Evolutionary conservation across 768 basidiomycete species (phyloP).

Genomic region (Amanita exitialis): DNA sequence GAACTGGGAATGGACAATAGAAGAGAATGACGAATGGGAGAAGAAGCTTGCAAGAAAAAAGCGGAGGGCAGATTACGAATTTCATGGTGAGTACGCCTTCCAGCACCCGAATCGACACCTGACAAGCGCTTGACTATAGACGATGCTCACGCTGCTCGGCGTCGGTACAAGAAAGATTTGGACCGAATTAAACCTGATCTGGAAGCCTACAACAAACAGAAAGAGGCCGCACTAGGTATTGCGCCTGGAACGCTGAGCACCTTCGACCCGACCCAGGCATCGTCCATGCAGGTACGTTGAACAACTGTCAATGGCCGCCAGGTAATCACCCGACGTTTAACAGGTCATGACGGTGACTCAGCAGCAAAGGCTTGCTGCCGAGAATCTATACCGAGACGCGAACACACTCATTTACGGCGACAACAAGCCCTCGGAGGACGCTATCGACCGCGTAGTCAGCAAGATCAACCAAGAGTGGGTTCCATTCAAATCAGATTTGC

Average conservation of each 20-base stretch:
- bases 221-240: conserved; percentile 73
- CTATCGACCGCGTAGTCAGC: conserved; percentile 82
- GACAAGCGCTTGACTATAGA: conserved; percentile 35
- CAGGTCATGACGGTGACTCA: conserved; percentile 26
- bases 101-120: background rate
- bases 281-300: conserved; percentile 23
- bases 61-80: conserved; percentile 80
- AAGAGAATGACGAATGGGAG: conserved; percentile 97
- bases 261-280: conserved; percentile 39
- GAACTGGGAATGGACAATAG: conserved; percentile 93
- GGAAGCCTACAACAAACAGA: conserved; percentile 79
- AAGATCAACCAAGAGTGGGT: conserved; percentile 93
- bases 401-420: conserved; percentile 92
- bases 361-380: conserved; percentile 59
- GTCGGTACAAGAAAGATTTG: conserved; percentile 88
- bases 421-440: conserved; percentile 91
- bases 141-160: conserved; percentile 80
- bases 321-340: conserved; percentile 14
- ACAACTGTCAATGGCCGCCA: background rate
- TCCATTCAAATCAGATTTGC: background rate
- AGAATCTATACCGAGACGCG: conserved; percentile 86
- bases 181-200: conserved; percentile 85
- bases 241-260: conserved; percentile 58
- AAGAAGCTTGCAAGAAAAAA: conserved; percentile 77
- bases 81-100: conserved; percentile 59